Evolutionary conservation across 2,329 filamentous ascomycete genomes (phyloP), one percentile per base, ranked within the genome.

Genomic region (Acrodontium crateriforme): DNA sequence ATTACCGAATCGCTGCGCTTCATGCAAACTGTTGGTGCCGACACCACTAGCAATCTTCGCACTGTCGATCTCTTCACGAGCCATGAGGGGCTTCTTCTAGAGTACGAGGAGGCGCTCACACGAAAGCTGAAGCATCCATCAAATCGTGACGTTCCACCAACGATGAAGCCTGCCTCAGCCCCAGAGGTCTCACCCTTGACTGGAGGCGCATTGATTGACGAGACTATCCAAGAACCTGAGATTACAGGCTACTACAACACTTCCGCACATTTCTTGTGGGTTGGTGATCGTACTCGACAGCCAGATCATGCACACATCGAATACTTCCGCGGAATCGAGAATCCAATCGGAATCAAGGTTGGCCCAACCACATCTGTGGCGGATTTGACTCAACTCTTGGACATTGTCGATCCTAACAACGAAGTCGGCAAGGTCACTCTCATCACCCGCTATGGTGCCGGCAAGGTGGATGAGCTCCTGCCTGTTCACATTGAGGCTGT

Each of bases 221-320:
- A 25, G 10, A 27, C 37, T 13, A 32, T 37, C 18, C 25, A 33
- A 23, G 30, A 27, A 11, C 23, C 34, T 16, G 36, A 39, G 8
- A 52, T 55, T 10, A 71, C 70, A 46, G 74, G 76, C 46, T 91
- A 81, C 68, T 95, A 91, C 61, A 79, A 93, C 57, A 95, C 87
- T 0, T 92, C 83, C 4, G 82, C 83, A 0, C 89, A 98, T 53
- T 95, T 98, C 62, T 69, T 98, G 53, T 98, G 89, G 89, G 91
- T 98, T 45, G 89, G 89, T 30, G 89, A 98, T 56, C 80, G 89
- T 40, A 98, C 89, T 2, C 74, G 89, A 25, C 87, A 95, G 57
- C 72, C 94, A 24, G 79, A 89, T 50, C 82, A 87, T 44, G 87
- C 79, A 0, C 89, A 98, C 55, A 79, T 98, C 37, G 89, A 98